Base-by-base conservation (phyloP, 2,329 filamentous ascomycete species). In the Cladosporium halotolerans region DNA sequence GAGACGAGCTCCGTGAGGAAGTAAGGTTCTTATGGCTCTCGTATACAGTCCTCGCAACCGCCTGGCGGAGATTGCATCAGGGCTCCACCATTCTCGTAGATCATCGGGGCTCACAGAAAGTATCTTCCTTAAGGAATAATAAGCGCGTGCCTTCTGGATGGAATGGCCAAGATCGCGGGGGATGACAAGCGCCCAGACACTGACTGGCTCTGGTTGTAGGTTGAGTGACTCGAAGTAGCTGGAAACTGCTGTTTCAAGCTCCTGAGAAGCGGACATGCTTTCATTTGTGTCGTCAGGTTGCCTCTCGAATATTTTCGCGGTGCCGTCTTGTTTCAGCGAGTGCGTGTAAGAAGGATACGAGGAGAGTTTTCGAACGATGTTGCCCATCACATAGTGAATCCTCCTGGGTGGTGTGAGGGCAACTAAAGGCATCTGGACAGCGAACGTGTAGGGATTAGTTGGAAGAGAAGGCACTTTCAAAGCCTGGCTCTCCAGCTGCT, bases 111-210 rank as follows among this genome's bases (percentile, higher is more conserved):
- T 16, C 5, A 40, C 13, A 40, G 16, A 11, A 44, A 44, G 42
- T 44, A 14, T 5, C 28, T 44, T 32, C 11, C 16, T 43, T 28
- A 28, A 28, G 7, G 23, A 28, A 28, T 28, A 40, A 9, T 16
- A 16, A n/a, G 13, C 36, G 13, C 16, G 36, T n/a, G 13, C 36
- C 13, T 16, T n/a, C 36, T 16, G 16, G 13, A n/a, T 40, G 36
- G 13, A 16, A 40, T 9, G 16, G 16, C 36, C 36, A 16, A 28
- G 23, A 28, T 28, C 13, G 8, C 4, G 32, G 9, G 85, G 82
- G 1, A 82, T 75, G 5, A 89, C 74, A 42, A 89, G 68, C n/a
- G 86, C 87, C 88, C 88, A 91, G 1, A 89, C 83, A 3, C 80
- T 77, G 18, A 86, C 76, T 3, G 79, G 73, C 16, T 76, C 68